A percentile compares a stretch with the other conserved stretches of the same genome.
phyloP scores from a whole-genome alignment of 345 rosid genomes.

The Ailanthus altissimus region DNA sequence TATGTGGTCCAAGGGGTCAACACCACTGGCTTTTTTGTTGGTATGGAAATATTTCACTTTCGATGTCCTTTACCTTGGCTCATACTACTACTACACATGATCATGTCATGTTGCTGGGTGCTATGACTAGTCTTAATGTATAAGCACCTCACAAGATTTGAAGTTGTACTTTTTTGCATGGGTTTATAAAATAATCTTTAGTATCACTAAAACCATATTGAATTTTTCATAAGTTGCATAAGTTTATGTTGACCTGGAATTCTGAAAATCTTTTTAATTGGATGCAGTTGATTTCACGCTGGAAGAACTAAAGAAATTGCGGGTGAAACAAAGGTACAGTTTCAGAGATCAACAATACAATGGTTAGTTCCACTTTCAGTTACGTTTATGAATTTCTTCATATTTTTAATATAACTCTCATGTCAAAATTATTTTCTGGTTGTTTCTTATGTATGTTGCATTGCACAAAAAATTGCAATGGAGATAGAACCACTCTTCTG shows the following conservation, averaged over 20 bases:
- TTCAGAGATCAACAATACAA: constrained; percentile 90
- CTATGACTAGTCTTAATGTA: not conserved
- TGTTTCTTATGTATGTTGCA: not conserved
- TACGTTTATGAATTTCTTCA: not conserved
- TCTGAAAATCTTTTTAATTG: constrained; percentile 15
- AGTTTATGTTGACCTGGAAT: constrained; percentile 7
- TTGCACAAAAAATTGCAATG: not conserved
- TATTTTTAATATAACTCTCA: not conserved
- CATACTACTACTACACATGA: not conserved
- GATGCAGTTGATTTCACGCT: constrained; percentile 84
- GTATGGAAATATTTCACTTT: constrained; percentile 35
- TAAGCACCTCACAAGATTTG: not conserved
- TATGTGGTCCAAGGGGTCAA: constrained; percentile 78
- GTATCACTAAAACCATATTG: not conserved
- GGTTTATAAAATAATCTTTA: not conserved
- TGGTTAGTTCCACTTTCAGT: constrained; percentile 45
- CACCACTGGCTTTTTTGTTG: constrained; percentile 72
- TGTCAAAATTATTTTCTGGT: not conserved
- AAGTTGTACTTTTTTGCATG: not conserved
- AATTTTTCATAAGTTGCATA: not conserved
- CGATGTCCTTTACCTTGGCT: not conserved
- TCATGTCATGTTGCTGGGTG: constrained; percentile 15
- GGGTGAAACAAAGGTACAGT: constrained; percentile 76
- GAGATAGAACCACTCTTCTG: not conserved
- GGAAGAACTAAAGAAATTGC: constrained; percentile 63